phyloP scores from a whole-genome alignment of 257 asterid genomes.

The Paraleonurus japonicus region DNA sequence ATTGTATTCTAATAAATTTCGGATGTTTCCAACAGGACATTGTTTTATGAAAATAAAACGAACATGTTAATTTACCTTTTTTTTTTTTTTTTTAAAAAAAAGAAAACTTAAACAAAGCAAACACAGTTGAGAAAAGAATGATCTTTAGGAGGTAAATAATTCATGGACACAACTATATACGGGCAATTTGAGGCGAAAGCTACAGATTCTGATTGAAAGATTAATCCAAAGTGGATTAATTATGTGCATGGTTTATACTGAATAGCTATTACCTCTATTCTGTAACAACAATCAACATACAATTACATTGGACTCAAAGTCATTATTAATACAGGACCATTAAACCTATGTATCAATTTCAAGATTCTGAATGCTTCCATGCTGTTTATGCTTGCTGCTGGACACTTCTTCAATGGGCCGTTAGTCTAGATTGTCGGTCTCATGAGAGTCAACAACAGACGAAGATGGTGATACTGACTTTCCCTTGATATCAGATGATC shows the following conservation, averaged over 20 bases:
- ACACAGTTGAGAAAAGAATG: too few species aligned
- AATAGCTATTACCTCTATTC: neutral
- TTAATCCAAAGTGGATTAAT: neutral
- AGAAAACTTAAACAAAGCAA: too few species aligned
- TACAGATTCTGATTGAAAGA: neutral
- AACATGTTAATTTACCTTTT: too few species aligned
- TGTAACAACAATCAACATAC: conserved; percentile 16
- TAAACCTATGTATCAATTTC: neutral
- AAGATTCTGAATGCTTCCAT: conserved; percentile 1
- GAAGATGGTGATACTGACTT: conserved; percentile 44
- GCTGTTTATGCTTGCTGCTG: neutral
- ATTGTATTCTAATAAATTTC: too few species aligned
- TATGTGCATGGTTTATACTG: neutral
- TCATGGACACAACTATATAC: too few species aligned
- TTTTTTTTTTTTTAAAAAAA: too few species aligned
- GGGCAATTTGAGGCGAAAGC: neutral
- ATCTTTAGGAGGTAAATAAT: too few species aligned
- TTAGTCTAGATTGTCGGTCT: conserved; percentile 26
- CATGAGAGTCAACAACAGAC: conserved; percentile 37
- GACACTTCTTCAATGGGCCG: neutral
- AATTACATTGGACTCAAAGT: conserved; percentile 8
- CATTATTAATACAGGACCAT: neutral
- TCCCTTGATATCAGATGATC: conserved; percentile 48
- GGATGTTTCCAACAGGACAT: too few species aligned
- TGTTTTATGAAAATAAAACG: too few species aligned